phyloP scores from a whole-genome alignment of 2,329 filamentous ascomycete genomes.

The Neopestalotiopsis sp. region DNA sequence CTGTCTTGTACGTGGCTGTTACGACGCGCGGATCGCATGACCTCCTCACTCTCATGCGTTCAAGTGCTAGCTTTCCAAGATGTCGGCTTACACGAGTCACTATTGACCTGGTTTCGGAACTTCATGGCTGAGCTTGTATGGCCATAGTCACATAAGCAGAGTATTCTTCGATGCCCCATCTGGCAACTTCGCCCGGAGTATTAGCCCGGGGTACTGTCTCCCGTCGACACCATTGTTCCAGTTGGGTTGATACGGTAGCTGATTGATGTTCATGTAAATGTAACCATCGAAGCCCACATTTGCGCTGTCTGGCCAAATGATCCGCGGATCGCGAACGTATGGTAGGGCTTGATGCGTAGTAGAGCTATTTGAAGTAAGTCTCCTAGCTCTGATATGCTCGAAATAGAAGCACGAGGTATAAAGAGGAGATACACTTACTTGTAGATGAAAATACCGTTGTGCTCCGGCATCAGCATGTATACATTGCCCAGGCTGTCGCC shows the following conservation, averaged over 20 bases:
- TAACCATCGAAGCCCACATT: slow-evolving; percentile 48
- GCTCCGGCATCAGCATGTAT: slow-evolving; percentile 51
- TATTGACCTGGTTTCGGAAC: too few species aligned
- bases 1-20: too few species aligned
- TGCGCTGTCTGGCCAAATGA: slow-evolving; percentile 48
- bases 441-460: slow-evolving; percentile 50
- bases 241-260: slow-evolving; percentile 50
- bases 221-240: slow-evolving; percentile 52
- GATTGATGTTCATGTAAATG: slow-evolving; percentile 54
- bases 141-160: slow-evolving; percentile 11
- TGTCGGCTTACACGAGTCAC: too few species aligned
- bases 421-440: slow-evolving; percentile 30
- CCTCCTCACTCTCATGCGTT: too few species aligned
- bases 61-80: too few species aligned
- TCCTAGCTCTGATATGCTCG: background rate
- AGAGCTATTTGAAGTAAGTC: slow-evolving; percentile 26
- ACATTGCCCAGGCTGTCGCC: slow-evolving; percentile 47
- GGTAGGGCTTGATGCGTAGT: slow-evolving; percentile 39
- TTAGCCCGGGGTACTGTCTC: slow-evolving; percentile 46
- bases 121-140: background rate
- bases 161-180: slow-evolving; percentile 44
- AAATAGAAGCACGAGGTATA: background rate
- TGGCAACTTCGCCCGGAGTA: slow-evolving; percentile 46
- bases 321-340: slow-evolving; percentile 46
- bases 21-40: too few species aligned